Conservation (phyloP, 176 grass and related monocot genomes). For the Musa beccarii region DNA sequence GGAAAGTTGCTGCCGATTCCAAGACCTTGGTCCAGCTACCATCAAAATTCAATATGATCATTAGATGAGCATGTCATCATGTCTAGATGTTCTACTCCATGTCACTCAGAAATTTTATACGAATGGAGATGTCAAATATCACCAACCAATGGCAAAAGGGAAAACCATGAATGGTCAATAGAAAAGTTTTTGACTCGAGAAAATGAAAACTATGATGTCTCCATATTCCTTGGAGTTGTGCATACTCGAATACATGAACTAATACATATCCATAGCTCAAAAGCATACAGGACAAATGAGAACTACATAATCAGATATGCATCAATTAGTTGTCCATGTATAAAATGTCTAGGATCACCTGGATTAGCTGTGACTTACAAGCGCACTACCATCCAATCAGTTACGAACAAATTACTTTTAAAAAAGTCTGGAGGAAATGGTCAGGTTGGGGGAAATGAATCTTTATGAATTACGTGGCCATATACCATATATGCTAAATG, state of each 20-base stretch:
- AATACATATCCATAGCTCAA: no score
- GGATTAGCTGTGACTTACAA: not conserved
- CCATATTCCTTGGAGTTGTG: no score
- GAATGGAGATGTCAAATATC: not conserved
- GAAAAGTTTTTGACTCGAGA: no score
- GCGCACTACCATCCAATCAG: not conserved
- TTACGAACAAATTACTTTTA: no score
- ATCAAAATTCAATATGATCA: conserved; percentile 1
- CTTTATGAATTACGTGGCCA: not conserved
- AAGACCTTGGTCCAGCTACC: conserved; percentile 94
- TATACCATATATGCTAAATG: not conserved
- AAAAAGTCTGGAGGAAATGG: not conserved
- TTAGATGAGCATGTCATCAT: not conserved
- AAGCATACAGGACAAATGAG: not conserved
- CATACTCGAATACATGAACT: no score
- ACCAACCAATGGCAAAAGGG: not conserved
- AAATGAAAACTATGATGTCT: no score
- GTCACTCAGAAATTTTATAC: not conserved
- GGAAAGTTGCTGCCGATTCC: conserved; percentile 92
- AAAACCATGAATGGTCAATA: not conserved
- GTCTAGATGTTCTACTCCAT: not conserved
- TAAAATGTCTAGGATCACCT: not conserved
- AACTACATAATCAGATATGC: not conserved
- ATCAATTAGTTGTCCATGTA: not conserved
- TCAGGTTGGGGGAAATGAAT: not conserved